Percentiles rank a stretch among this genome's conserved stretches.
These are phyloP conservation scores for Rhododendron ovatum DNA, from an alignment of 148 eudicot species.

Conservation along the genomic window DNA sequence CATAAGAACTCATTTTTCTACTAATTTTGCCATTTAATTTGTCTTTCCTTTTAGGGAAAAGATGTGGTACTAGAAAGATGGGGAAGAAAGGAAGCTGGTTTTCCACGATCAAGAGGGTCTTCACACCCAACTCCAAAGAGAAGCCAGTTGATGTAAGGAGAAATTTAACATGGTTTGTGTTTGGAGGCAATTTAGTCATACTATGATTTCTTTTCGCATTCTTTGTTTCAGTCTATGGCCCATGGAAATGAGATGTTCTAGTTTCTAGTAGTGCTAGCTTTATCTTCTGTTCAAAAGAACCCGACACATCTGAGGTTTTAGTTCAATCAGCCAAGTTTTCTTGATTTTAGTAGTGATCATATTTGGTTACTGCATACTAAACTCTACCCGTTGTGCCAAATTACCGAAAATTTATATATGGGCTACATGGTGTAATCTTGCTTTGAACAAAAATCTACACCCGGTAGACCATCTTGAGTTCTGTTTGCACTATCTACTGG, in stretches of 20 bases:
- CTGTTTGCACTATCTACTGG: background rate
- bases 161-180: background rate
- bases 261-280: background rate
- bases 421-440: background rate
- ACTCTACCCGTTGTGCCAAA: background rate
- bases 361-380: background rate
- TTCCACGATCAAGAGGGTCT: constrained; percentile 89
- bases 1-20: background rate
- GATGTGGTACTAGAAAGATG: constrained; percentile 72
- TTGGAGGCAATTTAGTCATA: background rate
- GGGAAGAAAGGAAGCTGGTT: constrained; percentile 99
- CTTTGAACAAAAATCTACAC: background rate
- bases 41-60: constrained; percentile 19
- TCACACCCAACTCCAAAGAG: constrained; percentile 69
- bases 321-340: background rate
- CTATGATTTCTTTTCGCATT: background rate
- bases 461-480: background rate
- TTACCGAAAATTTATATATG: background rate
- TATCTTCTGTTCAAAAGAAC: background rate
- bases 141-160: constrained; percentile 62
- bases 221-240: background rate
- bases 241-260: background rate
- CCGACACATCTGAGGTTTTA: background rate
- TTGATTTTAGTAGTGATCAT: too few species aligned
- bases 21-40: background rate